Base-by-base conservation (phyloP, 345 rosid genomes). In the Luvunga scandens region DNA sequence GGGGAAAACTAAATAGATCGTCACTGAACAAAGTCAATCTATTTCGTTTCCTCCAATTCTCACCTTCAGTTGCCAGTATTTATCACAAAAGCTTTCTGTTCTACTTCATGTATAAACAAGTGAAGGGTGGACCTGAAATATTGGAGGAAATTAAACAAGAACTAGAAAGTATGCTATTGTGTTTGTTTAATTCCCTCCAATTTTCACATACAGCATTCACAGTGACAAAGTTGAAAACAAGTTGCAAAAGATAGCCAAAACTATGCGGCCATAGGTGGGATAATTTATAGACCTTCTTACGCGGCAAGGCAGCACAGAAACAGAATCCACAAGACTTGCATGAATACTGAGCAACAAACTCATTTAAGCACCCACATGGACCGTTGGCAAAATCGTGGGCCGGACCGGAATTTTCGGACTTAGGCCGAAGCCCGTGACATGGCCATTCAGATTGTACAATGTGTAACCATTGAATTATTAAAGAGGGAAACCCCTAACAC, bases 361-460 rank as follows among this genome's bases (percentile, higher is more conserved):
- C 9, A 57, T n/a, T 22, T 0, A 22, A 2, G 25, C 7, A 22
- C n/a, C 7, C 22, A 5, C 2, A 4, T 18, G 19, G 7, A 50
- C 0, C 7, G 18, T 2, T 45, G 50, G 1, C 50, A 45, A 45
- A 45, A 12, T 45, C 18, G 13, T 45, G 50, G 50, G 18, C 13
- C 5, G 5, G 5, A 1, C 16, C 0, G 0, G 16, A 0, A 12
- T 13, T 42, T 42, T 0, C 16, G 12, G 2, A 4, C 50, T 5
- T 5, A 1, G 1, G 5, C 50, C 18, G 18, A 13, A 45, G 10
- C 18, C 50, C 50, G 3, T 13, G 1, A 3, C 18, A 12, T 12
- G 4, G 16, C 45, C 45, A 1, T 9, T 9, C 2, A 9, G 10
- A 39, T 9, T 39, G 2, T 8, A 9, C 0, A 0, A 0, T 39